Conservation (phyloP, 2,329 filamentous ascomycete species). For the Plenodomus biglobosus region DNA sequence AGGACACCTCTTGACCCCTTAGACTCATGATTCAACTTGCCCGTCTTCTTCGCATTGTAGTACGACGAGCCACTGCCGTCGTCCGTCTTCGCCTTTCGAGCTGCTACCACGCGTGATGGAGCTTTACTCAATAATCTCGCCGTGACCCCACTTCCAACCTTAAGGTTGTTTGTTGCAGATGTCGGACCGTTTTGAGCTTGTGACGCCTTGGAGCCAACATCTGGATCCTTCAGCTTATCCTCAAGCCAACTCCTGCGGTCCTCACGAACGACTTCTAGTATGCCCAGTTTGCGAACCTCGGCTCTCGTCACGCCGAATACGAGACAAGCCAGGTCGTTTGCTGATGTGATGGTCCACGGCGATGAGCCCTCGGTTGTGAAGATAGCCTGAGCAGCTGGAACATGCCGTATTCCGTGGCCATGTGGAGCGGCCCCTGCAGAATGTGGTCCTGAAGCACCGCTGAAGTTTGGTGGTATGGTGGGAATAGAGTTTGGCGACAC, state of each 20-base stretch:
- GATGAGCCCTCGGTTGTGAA: conserved; percentile 91
- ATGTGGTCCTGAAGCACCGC: conserved; percentile 37
- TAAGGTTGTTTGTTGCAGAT: conserved; percentile 48
- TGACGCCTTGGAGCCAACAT: conserved; percentile 49
- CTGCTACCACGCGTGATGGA: conserved; percentile 57
- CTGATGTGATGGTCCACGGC: conserved; percentile 94
- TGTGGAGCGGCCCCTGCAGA: conserved; percentile 58
- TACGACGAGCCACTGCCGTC: conserved; percentile 57
- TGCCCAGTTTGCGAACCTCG: conserved; percentile 91
- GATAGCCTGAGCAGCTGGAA: conserved; percentile 89
- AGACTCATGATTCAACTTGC: conserved; percentile 66
- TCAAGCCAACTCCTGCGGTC: conserved; percentile 89
- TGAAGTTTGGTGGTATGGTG: conserved; percentile 39
- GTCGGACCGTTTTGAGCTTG: conserved; percentile 41
- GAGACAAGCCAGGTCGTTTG: conserved; percentile 93
- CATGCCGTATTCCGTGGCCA: conserved; percentile 86
- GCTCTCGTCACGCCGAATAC: conserved; percentile 99
- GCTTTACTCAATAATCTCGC: conserved; percentile 86
- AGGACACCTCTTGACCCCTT: conserved; percentile 85
- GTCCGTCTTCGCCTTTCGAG: conserved; percentile 65
- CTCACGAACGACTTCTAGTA: conserved; percentile 89
- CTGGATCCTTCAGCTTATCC: conserved; percentile 72
- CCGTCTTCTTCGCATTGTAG: conserved; percentile 52
- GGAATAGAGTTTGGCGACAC: conserved; percentile 52
- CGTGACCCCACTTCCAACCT: conserved; percentile 82